A percentile compares a stretch with the other conserved stretches of the same genome.
Evolutionary conservation across 2,329 filamentous ascomycete genomes (phyloP).

Genomic region (Xylaria sp.): DNA sequence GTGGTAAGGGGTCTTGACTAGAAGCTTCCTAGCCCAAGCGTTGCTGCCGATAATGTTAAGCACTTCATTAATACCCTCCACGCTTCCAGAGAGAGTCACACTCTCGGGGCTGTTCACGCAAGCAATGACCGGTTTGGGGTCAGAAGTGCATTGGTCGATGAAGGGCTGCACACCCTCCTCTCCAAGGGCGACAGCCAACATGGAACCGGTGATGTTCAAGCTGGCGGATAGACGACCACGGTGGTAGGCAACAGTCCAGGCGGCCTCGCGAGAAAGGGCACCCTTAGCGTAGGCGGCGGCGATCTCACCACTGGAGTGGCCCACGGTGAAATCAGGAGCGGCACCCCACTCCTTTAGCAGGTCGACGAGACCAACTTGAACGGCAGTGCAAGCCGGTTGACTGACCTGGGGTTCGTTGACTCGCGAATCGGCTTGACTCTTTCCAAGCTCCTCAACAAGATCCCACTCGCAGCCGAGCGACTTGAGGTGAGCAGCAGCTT

Average conservation of each 20-base stretch:
- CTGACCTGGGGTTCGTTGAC: constrained; percentile 49
- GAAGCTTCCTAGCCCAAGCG: constrained; percentile 52
- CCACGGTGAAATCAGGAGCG: constrained; percentile 50
- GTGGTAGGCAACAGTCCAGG: constrained; percentile 48
- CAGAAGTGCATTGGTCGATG: constrained; percentile 42
- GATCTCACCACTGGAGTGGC: constrained; percentile 57
- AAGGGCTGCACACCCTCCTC: constrained; percentile 42
- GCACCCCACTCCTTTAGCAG: constrained; percentile 49
- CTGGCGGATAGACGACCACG: constrained; percentile 47
- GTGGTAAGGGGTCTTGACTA: constrained; percentile 58
- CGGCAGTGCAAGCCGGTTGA: constrained; percentile 46
- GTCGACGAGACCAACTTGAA: constrained; percentile 47
- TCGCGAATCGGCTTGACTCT: constrained; percentile 42
- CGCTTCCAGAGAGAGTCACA: constrained; percentile 48
- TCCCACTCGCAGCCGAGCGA: constrained; percentile 46
- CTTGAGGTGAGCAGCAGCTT: constrained; percentile 44
- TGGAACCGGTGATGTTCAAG: constrained; percentile 43
- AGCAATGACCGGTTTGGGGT: constrained; percentile 46
- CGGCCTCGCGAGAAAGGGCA: constrained; percentile 49
- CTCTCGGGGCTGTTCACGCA: constrained; percentile 49
- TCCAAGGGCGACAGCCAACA: constrained; percentile 47
- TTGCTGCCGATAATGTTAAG: constrained; percentile 46
- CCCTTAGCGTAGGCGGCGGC: constrained; percentile 57
- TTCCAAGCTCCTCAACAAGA: constrained; percentile 44
- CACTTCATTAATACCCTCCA: constrained; percentile 47